Base-by-base conservation (phyloP, 2,329 filamentous ascomycete genomes). In the Fusarium palustre region DNA sequence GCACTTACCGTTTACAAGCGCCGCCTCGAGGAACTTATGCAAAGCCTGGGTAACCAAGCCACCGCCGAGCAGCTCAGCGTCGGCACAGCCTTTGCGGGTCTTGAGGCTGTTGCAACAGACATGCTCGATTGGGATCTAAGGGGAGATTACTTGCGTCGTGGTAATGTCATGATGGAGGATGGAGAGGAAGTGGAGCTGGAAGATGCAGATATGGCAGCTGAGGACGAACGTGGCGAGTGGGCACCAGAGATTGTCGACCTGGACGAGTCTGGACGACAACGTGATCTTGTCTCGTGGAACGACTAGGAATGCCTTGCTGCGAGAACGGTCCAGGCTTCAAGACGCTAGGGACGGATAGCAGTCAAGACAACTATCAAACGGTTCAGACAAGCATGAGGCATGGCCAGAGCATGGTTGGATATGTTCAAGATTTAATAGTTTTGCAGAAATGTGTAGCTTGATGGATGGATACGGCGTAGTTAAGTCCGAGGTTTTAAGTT, bases 41-140 rank as follows among this genome's bases (percentile, higher is more conserved):
- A 80, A 8, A 76, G 74, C 2, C 75, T 81, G 8, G 79, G 78
- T 13, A 68, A 71, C 13, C 57, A 66, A 7, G 71, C 80, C 39
- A 81, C 80, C 4, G 65, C 76, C 0, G 81, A 83, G 9, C 82
- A 85, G 60, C 77, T 78, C 4, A 79, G 77, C 3, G 83, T 86
- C 10, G 81, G 81, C 16, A 77, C 79, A 8, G 83, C 84, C 6
- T 88, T 89, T 71, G 66, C 77, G 1, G 71, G 73, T 15, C 66
- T 81, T 1, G 79, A 81, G 60, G 64, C 74, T 10, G 69, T 64
- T 7, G 73, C 76, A 9, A 77, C 79, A 4, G 42, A 34, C 2
- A 79, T 79, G 7, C 77, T 89, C 3, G 86, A 83, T 6, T 90
- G 88, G 88, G 86, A 90, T 55, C 75, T 90, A 15, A 75, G 81